phyloP scores from a whole-genome alignment of 208 protist species.

The Crithidia expoeki region DNA sequence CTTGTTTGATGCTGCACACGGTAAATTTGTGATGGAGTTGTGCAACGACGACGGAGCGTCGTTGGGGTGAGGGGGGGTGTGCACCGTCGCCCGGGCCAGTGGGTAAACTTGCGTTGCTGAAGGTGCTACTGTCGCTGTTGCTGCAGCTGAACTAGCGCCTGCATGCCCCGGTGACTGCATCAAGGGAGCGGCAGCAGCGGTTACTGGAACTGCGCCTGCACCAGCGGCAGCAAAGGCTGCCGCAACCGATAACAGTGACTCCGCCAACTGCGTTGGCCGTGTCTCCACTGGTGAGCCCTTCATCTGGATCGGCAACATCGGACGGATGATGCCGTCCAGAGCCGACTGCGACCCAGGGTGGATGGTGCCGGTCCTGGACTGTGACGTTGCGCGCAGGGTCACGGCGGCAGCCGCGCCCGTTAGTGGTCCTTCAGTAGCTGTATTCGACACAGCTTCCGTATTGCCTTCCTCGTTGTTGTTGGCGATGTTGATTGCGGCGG shows the following conservation, averaged over 20 bases:
- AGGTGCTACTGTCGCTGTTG: not conserved
- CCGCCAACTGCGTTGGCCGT: not conserved
- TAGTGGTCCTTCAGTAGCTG: not conserved
- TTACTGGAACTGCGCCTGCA: not conserved
- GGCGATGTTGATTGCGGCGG: not conserved
- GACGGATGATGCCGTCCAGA: not conserved
- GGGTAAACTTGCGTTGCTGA: not conserved
- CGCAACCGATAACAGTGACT: not conserved
- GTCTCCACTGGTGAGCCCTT: not conserved
- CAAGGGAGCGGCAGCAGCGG: not conserved
- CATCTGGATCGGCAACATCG: not conserved
- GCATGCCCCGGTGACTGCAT: not conserved
- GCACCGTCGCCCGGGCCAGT: conserved; percentile 10
- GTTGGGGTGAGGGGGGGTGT: not conserved
- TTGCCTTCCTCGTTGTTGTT: not conserved
- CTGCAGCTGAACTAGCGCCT: not conserved
- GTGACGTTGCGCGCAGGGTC: not conserved
- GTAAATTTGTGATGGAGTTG: conserved; percentile 3
- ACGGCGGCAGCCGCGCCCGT: not conserved
- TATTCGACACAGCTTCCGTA: not conserved
- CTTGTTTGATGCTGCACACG: not conserved
- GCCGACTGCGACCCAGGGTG: conserved; percentile 2
- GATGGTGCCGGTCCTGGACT: conserved; percentile 3
- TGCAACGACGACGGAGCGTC: not conserved
- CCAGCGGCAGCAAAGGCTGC: not conserved